phyloP scores from a whole-genome alignment of 2,329 filamentous ascomycete species.

The Alternaria brassicae region DNA sequence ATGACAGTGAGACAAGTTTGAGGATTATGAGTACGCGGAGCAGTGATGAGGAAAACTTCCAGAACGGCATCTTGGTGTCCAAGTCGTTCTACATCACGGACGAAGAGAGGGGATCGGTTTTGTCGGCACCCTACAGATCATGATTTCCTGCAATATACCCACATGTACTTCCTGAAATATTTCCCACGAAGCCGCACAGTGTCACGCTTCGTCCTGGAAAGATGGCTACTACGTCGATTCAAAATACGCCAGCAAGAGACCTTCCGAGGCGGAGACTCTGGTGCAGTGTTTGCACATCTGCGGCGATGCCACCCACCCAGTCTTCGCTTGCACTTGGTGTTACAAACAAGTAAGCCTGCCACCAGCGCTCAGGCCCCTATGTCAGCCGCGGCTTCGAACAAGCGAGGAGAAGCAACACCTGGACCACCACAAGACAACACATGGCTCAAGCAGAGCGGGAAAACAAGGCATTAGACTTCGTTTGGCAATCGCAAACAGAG shows the following conservation, averaged over 20 bases:
- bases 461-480: background rate
- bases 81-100: conserved; percentile 43
- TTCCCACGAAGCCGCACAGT: background rate
- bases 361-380: background rate
- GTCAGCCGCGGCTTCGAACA: background rate
- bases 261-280: background rate
- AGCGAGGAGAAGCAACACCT: background rate
- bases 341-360: background rate
- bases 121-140: conserved; percentile 13
- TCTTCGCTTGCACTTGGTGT: background rate
- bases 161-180: background rate
- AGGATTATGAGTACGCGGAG: conserved; percentile 25
- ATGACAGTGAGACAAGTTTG: conserved; percentile 37
- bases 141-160: background rate
- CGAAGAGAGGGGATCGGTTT: conserved; percentile 27
- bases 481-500: background rate
- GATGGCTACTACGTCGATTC: background rate
- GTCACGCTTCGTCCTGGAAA: background rate
- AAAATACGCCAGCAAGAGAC: too few species aligned
- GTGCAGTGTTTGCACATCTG: background rate
- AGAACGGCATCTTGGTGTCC: conserved; percentile 38
- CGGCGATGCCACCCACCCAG: background rate
- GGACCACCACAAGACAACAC: background rate
- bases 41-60: conserved; percentile 33
- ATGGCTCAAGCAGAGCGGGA: background rate